Conservation (phyloP, 1,284 basidiomycete genomes). For the Moniliella sp. region DNA sequence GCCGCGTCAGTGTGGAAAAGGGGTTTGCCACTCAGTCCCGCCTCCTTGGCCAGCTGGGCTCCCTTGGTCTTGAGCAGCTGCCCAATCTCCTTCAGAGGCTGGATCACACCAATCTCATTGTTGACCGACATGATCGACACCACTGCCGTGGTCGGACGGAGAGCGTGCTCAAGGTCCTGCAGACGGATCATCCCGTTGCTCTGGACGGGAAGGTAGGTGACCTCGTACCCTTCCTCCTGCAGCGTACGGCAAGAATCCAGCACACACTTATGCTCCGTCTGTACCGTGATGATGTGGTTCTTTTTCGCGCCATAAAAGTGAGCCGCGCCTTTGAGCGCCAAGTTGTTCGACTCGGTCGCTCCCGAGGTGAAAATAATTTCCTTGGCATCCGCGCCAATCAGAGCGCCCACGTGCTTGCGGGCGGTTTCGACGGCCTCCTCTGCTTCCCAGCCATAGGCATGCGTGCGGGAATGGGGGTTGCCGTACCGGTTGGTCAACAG, state of each 20-base stretch:
- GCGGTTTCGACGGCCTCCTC: conserved; percentile 80
- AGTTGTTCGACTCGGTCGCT: conserved; percentile 93
- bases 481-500: conserved; percentile 88
- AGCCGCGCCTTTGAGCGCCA: conserved; percentile 89
- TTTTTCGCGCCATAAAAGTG: conserved; percentile 44
- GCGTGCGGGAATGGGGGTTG: conserved; percentile 91
- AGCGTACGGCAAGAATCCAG: conserved; percentile 89
- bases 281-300: conserved; percentile 42
- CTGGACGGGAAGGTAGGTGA: conserved; percentile 87
- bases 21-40: conserved; percentile 41
- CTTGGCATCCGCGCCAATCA: conserved; percentile 82
- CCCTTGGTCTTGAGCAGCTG: conserved; percentile 43
- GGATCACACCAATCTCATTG: conserved; percentile 97
- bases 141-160: conserved; percentile 59
- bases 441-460: conserved; percentile 97
- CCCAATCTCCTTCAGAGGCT: conserved; percentile 87
- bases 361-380: conserved; percentile 95
- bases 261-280: conserved; percentile 85
- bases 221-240: conserved; percentile 84
- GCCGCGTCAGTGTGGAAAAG: conserved; percentile 96
- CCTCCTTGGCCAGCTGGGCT: conserved; percentile 46
- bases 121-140: conserved; percentile 97
- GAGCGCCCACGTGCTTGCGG: conserved; percentile 64
- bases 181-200: conserved; percentile 63
- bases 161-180: conserved; percentile 53